These are phyloP conservation scores for Barnettozyma siamensis DNA, from an alignment of 805 yeast species.

Conservation along the genomic window DNA sequence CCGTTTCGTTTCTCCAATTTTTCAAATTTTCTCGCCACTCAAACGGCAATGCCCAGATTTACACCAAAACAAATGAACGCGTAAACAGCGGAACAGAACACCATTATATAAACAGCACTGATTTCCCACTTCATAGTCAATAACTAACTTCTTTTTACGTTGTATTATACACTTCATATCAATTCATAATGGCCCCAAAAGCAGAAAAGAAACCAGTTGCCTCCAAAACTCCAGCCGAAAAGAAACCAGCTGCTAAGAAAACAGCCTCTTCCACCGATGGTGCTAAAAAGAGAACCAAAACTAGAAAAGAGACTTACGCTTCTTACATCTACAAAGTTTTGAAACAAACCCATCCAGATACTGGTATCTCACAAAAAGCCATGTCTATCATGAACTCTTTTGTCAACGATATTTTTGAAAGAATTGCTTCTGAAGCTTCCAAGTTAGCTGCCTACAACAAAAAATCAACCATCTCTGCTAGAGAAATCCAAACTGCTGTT, in stretches of 20 bases:
- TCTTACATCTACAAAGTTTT: slow-evolving; percentile 97
- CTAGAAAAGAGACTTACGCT: slow-evolving; percentile 97
- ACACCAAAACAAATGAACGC: slow-evolving; percentile 8
- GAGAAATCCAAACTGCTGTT: slow-evolving; percentile 98
- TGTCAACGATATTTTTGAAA: slow-evolving; percentile 96
- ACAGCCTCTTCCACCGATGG: slow-evolving; percentile 76
- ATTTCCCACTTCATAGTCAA: slow-evolving; percentile 1
- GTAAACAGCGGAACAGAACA: slow-evolving; percentile 1
- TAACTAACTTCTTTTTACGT: too few species aligned
- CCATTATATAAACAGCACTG: slow-evolving; percentile 3
- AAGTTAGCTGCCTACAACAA: slow-evolving; percentile 99
- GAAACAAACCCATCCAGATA: slow-evolving; percentile 98
- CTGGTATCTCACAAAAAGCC: slow-evolving; percentile 98
- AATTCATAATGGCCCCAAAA: slow-evolving; percentile 57
- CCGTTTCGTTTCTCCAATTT: background rate
- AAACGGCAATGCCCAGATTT: background rate
- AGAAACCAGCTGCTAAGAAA: slow-evolving; percentile 84
- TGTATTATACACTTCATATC: background rate
- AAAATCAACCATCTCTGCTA: slow-evolving; percentile 96
- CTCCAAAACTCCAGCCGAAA: slow-evolving; percentile 96
- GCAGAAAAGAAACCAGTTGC: slow-evolving; percentile 62
- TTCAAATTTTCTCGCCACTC: slow-evolving; percentile 2
- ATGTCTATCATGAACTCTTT: slow-evolving; percentile 99
- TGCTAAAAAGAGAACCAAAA: slow-evolving; percentile 89
- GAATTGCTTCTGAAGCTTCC: slow-evolving; percentile 97